phyloP scores from a whole-genome alignment of 345 rosid species.

The Eucalyptus curtisii region DNA sequence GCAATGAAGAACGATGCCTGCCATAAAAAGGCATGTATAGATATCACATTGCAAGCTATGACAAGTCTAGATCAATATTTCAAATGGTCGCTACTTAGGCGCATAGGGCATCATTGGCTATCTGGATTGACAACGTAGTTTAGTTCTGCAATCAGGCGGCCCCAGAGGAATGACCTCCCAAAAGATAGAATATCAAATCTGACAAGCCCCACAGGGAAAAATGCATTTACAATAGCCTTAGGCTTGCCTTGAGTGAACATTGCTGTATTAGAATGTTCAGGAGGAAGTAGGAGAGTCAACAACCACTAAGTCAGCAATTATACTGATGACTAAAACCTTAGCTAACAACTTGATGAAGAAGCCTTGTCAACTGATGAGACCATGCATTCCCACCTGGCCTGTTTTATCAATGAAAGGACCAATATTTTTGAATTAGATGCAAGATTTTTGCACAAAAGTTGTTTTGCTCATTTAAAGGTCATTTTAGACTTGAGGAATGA shows the following conservation, averaged over 20 bases:
- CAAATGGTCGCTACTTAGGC: neutral
- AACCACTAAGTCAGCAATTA: neutral
- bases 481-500: neutral
- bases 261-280: neutral
- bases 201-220: neutral
- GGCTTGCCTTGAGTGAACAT: neutral
- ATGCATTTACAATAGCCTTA: neutral
- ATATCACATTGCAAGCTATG: neutral
- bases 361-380: neutral
- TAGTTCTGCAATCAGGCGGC: neutral
- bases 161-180: neutral
- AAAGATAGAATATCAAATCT: neutral
- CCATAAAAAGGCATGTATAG: neutral
- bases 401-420: neutral
- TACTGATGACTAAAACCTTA: neutral
- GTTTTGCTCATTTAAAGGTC: neutral
- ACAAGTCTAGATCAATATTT: neutral
- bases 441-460: neutral
- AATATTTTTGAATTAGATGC: neutral
- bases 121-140: neutral
- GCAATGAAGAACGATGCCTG: constrained; percentile 92
- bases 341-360: neutral
- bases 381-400: neutral
- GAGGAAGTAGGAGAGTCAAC: neutral
- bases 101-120: neutral